These are phyloP conservation scores for Pythium graminicola DNA, from an alignment of 352 stramenopile species.

Conservation along the genomic window DNA sequence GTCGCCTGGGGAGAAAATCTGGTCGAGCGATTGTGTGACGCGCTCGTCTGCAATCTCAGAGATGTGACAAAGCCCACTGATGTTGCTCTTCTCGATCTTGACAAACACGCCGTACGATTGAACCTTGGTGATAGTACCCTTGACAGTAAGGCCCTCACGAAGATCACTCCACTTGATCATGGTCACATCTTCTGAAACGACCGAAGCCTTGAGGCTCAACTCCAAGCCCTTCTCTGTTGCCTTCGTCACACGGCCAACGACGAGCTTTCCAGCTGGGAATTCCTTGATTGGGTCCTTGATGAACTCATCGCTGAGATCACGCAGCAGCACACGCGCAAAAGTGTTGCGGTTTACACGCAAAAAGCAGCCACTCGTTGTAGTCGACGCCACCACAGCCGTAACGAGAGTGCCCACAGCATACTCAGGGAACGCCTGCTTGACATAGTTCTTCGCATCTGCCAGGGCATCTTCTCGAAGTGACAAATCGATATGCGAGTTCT, in stretches of 20 bases:
- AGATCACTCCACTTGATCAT: constrained; percentile 89
- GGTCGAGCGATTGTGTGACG: constrained; percentile 87
- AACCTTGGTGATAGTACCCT: constrained; percentile 93
- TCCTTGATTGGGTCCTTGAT: constrained; percentile 84
- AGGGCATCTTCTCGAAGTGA: constrained; percentile 66
- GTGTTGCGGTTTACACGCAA: constrained; percentile 85
- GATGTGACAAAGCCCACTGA: constrained; percentile 94
- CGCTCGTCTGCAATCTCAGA: constrained; percentile 94
- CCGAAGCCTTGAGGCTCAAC: constrained; percentile 91
- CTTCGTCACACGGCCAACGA: constrained; percentile 92
- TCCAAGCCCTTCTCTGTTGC: constrained; percentile 81
- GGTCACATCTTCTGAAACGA: constrained; percentile 84
- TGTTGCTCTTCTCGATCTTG: constrained; percentile 92
- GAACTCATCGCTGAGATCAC: constrained; percentile 94
- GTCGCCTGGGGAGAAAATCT: constrained; percentile 93
- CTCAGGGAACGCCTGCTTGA: constrained; percentile 29
- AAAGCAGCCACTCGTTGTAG: constrained; percentile 91
- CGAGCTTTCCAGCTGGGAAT: constrained; percentile 91
- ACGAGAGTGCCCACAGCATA: constrained; percentile 80
- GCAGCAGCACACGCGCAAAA: constrained; percentile 89
- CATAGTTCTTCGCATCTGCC: constrained; percentile 45
- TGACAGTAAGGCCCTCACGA: constrained; percentile 87
- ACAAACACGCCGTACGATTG: constrained; percentile 96
- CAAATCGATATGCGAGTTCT: constrained; percentile 49
- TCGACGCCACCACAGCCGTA: constrained; percentile 89